Evolutionary conservation across 2,329 filamentous ascomycete species (phyloP).

Genomic region (Remersonia thermophila): DNA sequence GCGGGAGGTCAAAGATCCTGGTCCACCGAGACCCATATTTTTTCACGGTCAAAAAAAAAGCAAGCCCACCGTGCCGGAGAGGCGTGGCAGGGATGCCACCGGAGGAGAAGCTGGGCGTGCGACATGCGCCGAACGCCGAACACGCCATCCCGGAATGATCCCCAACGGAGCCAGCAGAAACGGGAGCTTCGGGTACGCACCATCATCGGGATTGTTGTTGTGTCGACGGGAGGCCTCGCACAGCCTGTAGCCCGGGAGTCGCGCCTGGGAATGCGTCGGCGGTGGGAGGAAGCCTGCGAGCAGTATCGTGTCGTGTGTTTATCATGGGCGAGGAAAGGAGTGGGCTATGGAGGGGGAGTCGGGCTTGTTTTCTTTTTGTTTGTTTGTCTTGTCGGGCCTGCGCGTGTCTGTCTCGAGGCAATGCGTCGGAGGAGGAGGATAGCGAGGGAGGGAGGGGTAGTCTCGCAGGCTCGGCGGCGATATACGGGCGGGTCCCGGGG

Average conservation of each 20-base stretch:
- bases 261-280: slow-evolving; percentile 8
- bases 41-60: slow-evolving; percentile 14
- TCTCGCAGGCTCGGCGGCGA: not conserved
- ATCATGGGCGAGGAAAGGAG: slow-evolving; percentile 13
- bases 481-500: not conserved
- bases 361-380: slow-evolving; percentile 1
- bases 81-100: slow-evolving; percentile 11
- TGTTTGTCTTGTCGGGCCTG: too few species aligned
- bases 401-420: not conserved
- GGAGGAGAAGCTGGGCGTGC: slow-evolving; percentile 1
- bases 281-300: slow-evolving; percentile 5
- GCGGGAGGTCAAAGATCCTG: slow-evolving; percentile 3
- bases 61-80: slow-evolving; percentile 5
- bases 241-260: slow-evolving; percentile 22
- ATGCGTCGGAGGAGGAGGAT: too few species aligned
- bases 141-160: slow-evolving; percentile 4
- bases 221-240: slow-evolving; percentile 20
- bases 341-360: slow-evolving; percentile 1
- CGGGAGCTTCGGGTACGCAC: slow-evolving; percentile 24
- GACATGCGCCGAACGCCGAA: slow-evolving; percentile 7
- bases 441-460: too few species aligned
- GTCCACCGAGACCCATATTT: slow-evolving; percentile 18
- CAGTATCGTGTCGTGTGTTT: slow-evolving; percentile 9
- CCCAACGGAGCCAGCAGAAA: not conserved
- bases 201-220: slow-evolving; percentile 34